Conservation (phyloP, 345 rosid species). For the Geranium rotundifolium region DNA sequence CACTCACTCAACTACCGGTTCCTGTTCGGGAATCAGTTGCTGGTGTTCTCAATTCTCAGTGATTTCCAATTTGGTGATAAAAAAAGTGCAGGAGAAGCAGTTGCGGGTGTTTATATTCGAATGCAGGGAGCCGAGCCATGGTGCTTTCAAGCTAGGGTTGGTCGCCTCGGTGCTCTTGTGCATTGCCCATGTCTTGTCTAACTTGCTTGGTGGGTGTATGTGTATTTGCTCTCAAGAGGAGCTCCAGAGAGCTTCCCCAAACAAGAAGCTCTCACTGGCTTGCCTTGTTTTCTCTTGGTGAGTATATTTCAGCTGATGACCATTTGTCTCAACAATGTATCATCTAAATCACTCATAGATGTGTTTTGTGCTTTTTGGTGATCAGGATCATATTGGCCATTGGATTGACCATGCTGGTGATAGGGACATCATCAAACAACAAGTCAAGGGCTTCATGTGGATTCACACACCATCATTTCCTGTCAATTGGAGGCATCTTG, state of each 20-base stretch:
- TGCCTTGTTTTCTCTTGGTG: conserved; percentile 79
- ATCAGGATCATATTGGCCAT: conserved; percentile 69
- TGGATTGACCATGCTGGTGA: conserved; percentile 62
- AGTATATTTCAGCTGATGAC: no score
- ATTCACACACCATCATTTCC: conserved; percentile 71
- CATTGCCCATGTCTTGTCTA: conserved; percentile 58
- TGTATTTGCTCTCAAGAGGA: conserved; percentile 86
- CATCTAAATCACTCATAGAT: no score
- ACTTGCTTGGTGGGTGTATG: conserved; percentile 66
- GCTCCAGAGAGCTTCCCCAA: conserved; percentile 52
- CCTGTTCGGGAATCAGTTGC: no score
- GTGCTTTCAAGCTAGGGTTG: conserved; percentile 66
- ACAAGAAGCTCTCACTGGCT: conserved; percentile 53
- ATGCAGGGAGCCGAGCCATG: conserved; percentile 79
- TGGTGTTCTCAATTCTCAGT: no score
- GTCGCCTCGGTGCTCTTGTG: conserved; percentile 60
- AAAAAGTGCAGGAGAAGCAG: conserved; percentile 50
- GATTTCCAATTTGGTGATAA: no score
- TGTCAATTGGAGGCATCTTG: conserved; percentile 77
- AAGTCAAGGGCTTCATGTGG: conserved; percentile 81
- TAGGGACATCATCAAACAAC: conserved; percentile 65
- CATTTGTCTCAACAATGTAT: no score
- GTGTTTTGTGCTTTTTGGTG: background rate
- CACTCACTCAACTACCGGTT: no score
- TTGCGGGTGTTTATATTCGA: conserved; percentile 76